phyloP scores from a whole-genome alignment of 768 basidiomycete genomes.

The Leccinum subtestaceum region DNA sequence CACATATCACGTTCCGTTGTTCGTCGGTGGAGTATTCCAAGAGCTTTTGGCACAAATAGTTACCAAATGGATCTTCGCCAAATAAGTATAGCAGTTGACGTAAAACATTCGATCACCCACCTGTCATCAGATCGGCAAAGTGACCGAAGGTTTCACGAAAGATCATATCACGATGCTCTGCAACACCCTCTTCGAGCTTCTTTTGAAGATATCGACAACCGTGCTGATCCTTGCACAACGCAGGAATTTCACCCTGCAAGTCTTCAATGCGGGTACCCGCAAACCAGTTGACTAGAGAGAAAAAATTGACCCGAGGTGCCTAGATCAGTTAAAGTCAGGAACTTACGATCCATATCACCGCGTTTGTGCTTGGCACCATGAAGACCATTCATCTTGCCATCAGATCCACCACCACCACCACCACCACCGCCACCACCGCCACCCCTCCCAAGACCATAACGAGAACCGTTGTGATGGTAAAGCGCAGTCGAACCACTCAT shows the following conservation, averaged over 20 bases:
- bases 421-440: conserved; percentile 34
- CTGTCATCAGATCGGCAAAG: conserved; percentile 98
- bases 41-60: conserved; percentile 97
- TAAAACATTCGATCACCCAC: conserved; percentile 38
- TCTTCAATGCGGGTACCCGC: conserved; percentile 95
- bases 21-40: conserved; percentile 97
- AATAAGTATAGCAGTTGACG: conserved; percentile 2
- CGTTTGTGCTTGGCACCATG: conserved; percentile 95
- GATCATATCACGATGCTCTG: conserved; percentile 98
- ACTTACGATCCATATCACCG: conserved; percentile 89
- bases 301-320: background rate
- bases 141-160: conserved; percentile 98
- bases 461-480: conserved; percentile 74
- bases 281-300: conserved; percentile 82
- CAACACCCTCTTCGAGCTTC: conserved; percentile 93
- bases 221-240: conserved; percentile 97
- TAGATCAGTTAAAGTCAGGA: conserved; percentile 26
- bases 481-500: conserved; percentile 66
- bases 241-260: conserved; percentile 89
- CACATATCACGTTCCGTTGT: conserved; percentile 94
- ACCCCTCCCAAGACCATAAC: conserved; percentile 67
- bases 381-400: conserved; percentile 84
- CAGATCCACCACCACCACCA: conserved; percentile 48
- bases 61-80: conserved; percentile 88
- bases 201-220: conserved; percentile 98